Evolutionary conservation across 1,284 basidiomycete species (phyloP).

Genomic region (Cutaneotrichosporon sp.): DNA sequence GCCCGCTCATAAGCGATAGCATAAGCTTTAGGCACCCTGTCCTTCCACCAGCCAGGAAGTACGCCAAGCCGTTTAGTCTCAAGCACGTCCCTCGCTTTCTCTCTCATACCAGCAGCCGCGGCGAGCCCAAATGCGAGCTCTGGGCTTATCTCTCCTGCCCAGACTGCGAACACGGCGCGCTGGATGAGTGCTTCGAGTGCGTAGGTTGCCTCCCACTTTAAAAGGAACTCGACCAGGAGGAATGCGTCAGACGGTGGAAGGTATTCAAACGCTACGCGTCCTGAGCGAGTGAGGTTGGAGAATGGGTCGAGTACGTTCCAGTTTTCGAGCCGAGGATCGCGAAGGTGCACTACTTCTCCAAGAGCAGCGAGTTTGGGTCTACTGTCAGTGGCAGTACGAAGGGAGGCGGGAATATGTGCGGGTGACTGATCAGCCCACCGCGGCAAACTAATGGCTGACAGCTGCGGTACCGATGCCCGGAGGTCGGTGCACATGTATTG

Average conservation of each 20-base stretch:
- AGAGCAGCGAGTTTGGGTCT: not conserved
- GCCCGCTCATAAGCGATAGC: not conserved
- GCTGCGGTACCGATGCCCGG: too few species aligned
- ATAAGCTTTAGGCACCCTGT: not conserved
- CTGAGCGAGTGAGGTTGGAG: not conserved
- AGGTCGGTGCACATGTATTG: too few species aligned
- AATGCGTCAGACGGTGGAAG: not conserved
- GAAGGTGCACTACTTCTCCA: not conserved
- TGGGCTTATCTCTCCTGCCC: not conserved
- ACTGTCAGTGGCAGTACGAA: not conserved
- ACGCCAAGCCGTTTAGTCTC: not conserved
- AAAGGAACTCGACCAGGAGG: not conserved
- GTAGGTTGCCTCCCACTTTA: not conserved
- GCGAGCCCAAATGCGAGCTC: not conserved
- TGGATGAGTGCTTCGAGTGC: not conserved
- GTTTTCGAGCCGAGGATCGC: not conserved
- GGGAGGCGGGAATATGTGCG: not conserved
- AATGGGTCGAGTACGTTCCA: conserved; percentile 1
- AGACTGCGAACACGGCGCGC: not conserved
- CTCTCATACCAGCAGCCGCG: not conserved
- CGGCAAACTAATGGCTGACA: too few species aligned
- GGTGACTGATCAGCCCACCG: too few species aligned
- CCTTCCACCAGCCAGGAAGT: not conserved
- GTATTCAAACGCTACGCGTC: not conserved
- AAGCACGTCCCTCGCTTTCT: not conserved